Evolutionary conservation across 352 stramenopile species (phyloP).

Genomic region (Pythium plurisporium): DNA sequence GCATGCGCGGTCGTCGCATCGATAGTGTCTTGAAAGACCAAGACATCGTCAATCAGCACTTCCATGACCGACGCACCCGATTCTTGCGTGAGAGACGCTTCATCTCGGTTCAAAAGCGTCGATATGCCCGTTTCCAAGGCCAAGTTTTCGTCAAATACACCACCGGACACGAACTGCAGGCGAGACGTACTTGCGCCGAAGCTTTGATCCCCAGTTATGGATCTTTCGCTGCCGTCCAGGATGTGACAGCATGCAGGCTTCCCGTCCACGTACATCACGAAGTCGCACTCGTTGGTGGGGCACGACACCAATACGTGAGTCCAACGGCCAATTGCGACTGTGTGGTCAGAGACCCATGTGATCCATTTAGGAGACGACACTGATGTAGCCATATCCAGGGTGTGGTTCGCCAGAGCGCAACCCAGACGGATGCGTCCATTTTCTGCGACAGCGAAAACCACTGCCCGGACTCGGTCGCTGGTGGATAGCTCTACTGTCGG

Average conservation of each 20-base stretch:
- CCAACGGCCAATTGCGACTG: not conserved
- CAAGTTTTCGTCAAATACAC: not conserved
- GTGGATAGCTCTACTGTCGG: not conserved
- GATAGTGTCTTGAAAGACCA: not conserved
- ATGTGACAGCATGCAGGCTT: not conserved
- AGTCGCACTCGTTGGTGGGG: not conserved
- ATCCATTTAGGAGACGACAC: not conserved
- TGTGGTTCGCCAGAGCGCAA: not conserved
- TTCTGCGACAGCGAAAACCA: not conserved
- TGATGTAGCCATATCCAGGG: not conserved
- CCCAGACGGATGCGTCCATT: not conserved
- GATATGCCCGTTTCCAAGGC: not conserved
- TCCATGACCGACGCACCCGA: not conserved
- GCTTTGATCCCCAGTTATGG: not conserved
- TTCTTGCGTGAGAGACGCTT: not conserved
- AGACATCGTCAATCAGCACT: conserved; percentile 10
- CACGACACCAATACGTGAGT: not conserved
- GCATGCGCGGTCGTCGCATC: not conserved
- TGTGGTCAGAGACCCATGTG: not conserved
- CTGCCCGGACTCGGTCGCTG: not conserved
- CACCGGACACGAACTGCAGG: not conserved
- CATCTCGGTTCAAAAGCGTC: not conserved
- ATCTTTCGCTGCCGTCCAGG: not conserved
- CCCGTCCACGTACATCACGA: conserved; percentile 1
- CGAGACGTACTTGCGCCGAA: not conserved